Evolutionary conservation across 2,329 filamentous ascomycete genomes (phyloP).

Genomic region (Sarocladium brachiariae): DNA sequence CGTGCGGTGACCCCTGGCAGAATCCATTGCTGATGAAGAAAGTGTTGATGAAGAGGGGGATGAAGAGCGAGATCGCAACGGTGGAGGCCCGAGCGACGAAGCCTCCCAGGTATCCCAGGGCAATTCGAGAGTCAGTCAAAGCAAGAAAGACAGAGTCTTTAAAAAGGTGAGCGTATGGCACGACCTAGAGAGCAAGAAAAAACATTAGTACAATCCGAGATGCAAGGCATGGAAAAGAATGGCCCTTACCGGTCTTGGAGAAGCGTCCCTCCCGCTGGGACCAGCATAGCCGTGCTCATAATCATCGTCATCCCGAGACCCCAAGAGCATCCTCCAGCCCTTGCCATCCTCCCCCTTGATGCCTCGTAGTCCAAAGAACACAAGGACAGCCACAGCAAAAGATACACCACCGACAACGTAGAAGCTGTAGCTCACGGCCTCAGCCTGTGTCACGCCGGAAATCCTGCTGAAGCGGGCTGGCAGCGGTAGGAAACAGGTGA

Average conservation of each 20-base stretch:
- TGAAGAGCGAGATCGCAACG: conserved; percentile 90
- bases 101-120: conserved; percentile 82
- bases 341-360: conserved; percentile 71
- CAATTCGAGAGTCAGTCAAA: conserved; percentile 69
- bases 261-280: conserved; percentile 6
- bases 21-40: conserved; percentile 79
- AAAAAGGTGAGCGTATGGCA: conserved; percentile 55
- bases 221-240: not conserved
- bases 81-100: conserved; percentile 93
- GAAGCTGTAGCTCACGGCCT: conserved; percentile 77
- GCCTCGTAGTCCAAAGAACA: conserved; percentile 68
- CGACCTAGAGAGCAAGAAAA: conserved; percentile 27
- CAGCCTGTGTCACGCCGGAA: conserved; percentile 62
- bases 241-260: conserved; percentile 21
- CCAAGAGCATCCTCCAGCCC: conserved; percentile 55
- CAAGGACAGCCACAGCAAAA: conserved; percentile 64
- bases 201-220: not conserved
- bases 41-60: conserved; percentile 86
- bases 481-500: conserved; percentile 77
- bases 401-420: conserved; percentile 76
- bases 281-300: conserved; percentile 6
- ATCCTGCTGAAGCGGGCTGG: conserved; percentile 70
- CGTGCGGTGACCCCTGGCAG: conserved; percentile 61
- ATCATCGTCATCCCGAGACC: conserved; percentile 24
- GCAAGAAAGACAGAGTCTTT: conserved; percentile 61